phyloP scores from a whole-genome alignment of 345 rosid species.

The Boechera divaricarpa region DNA sequence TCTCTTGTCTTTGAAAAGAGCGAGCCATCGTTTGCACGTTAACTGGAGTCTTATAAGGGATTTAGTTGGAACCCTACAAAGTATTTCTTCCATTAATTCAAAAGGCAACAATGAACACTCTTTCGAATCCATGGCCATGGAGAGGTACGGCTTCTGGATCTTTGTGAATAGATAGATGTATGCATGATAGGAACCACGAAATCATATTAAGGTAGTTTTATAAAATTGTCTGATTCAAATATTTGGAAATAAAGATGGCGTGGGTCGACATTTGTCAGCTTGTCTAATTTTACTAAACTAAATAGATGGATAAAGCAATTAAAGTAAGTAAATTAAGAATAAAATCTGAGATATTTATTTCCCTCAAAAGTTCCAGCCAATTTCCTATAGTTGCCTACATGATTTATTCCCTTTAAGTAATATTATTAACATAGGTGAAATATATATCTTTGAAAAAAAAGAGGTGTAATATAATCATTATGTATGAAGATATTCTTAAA shows the following conservation, averaged over 20 bases:
- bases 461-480: not conserved
- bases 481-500: not conserved
- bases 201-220: not conserved
- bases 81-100: conserved; percentile 32
- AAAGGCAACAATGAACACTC: conserved; percentile 20
- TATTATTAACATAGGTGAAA: not conserved
- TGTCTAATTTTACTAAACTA: conserved; percentile 7
- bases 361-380: conserved; percentile 7
- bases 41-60: conserved; percentile 31
- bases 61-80: conserved; percentile 32
- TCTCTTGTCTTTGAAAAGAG: conserved; percentile 26
- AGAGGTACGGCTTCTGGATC: not conserved
- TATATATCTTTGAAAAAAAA: not conserved
- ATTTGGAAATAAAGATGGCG: conserved; percentile 7
- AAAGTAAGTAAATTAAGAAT: not conserved
- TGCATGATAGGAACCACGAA: not conserved
- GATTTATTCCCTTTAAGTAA: not conserved
- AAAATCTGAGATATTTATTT: not conserved
- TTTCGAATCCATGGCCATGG: conserved; percentile 26
- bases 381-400: not conserved
- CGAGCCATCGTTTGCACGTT: conserved; percentile 32
- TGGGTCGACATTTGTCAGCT: not conserved
- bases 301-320: not conserved
- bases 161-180: not conserved
- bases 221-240: not conserved